Conservation (phyloP, 1,139 yeast species). For the Kluyveromyces marxianus region DNA sequence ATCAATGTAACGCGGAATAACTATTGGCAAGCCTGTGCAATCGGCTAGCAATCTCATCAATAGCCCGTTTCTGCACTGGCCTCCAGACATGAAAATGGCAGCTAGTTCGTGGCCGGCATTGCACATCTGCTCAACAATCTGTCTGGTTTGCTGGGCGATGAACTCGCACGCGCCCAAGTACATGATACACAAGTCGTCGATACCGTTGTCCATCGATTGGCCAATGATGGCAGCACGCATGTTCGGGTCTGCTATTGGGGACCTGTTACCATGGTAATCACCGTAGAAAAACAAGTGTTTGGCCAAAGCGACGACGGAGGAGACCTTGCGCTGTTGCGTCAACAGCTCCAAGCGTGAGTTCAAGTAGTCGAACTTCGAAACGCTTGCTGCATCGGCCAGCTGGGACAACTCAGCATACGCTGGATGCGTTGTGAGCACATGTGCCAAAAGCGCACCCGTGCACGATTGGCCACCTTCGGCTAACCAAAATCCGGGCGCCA, state of each 20-base stretch:
- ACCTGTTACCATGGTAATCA: conserved; percentile 92
- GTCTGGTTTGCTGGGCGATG: conserved; percentile 95
- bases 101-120: conserved; percentile 68
- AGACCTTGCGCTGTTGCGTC: conserved; percentile 46
- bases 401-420: conserved; percentile 67
- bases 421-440: conserved; percentile 85
- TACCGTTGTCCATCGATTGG: conserved; percentile 79
- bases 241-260: conserved; percentile 89
- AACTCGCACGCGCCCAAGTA: conserved; percentile 94
- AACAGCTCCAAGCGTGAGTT: conserved; percentile 67
- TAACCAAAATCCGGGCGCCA: conserved; percentile 84
- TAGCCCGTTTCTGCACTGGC: conserved; percentile 88
- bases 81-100: conserved; percentile 87
- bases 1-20: conserved; percentile 90
- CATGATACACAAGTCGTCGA: conserved; percentile 75
- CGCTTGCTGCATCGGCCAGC: conserved; percentile 53
- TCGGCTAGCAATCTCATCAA: conserved; percentile 87
- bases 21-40: conserved; percentile 85
- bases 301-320: conserved; percentile 75
- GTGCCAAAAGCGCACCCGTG: conserved; percentile 90
- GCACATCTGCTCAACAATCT: conserved; percentile 81
- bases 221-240: conserved; percentile 96
- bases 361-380: conserved; percentile 75
- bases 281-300: conserved; percentile 88
- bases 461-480: conserved; percentile 99